Conservation (phyloP, 805 yeast species). For the Starmera quercuum region DNA sequence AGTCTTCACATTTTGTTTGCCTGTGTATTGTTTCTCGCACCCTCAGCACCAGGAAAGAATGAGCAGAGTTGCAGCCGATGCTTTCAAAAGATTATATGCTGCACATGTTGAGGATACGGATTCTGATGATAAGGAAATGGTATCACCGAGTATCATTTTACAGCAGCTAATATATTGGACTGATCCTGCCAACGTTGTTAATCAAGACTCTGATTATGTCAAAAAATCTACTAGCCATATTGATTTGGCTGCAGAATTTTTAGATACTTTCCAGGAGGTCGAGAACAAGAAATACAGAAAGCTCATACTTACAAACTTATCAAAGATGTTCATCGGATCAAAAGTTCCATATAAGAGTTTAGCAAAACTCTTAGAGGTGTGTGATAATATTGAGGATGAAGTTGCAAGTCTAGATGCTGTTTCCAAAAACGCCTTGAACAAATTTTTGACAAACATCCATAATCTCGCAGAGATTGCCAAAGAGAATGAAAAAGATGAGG, state of each 20-base stretch:
- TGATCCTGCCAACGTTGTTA: constrained; percentile 63
- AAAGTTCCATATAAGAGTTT: constrained; percentile 19
- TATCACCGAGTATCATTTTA: constrained; percentile 43
- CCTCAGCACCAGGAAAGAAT: constrained; percentile 61
- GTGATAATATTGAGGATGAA: constrained; percentile 24
- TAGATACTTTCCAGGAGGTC: constrained; percentile 38
- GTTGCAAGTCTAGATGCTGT: constrained; percentile 24
- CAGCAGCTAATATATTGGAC: constrained; percentile 82
- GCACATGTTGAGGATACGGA: constrained; percentile 30
- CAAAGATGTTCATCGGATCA: constrained; percentile 37
- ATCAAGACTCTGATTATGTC: constrained; percentile 33
- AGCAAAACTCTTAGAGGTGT: constrained; percentile 16
- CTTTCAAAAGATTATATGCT: constrained; percentile 48
- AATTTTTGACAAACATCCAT: constrained; percentile 17
- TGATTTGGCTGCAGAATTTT: constrained; percentile 44
- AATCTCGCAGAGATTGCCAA: constrained; percentile 14
- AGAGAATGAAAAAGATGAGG: constrained; percentile 8
- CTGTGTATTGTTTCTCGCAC: constrained; percentile 80
- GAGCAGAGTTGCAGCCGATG: constrained; percentile 57
- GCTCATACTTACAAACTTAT: constrained; percentile 42
- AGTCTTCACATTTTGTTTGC: constrained; percentile 78
- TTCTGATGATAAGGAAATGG: constrained; percentile 20
- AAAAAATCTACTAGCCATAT: constrained; percentile 44
- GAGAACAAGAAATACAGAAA: constrained; percentile 48
- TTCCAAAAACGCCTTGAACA: constrained; percentile 26